These are phyloP conservation scores for Tephrocybe sp. DNA, from an alignment of 768 basidiomycete genomes.

Conservation along the genomic window DNA sequence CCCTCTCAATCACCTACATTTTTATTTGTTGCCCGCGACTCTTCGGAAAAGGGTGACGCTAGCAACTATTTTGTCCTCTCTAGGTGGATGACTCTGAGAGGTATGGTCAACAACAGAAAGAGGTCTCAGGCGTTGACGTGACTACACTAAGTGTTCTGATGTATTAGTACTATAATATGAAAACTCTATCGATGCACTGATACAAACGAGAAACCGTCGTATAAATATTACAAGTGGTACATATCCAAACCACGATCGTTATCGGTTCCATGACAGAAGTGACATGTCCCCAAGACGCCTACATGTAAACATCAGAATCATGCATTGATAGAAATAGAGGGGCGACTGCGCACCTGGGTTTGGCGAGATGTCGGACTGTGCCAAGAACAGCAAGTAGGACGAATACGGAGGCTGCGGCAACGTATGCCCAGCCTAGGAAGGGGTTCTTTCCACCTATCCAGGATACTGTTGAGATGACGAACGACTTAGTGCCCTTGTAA, in stretches of 20 bases:
- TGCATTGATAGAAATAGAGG: not conserved
- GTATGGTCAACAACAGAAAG: no score
- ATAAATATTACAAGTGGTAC: slow-evolving; percentile 17
- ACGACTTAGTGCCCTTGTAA: slow-evolving; percentile 93
- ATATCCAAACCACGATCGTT: slow-evolving; percentile 11
- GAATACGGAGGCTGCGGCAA: slow-evolving; percentile 85
- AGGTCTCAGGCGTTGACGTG: no score
- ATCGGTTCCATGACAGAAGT: slow-evolving; percentile 82
- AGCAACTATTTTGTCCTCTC: no score
- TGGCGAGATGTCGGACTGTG: slow-evolving; percentile 89
- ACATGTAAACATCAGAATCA: not conserved
- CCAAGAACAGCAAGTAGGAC: slow-evolving; percentile 85
- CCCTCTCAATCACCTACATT: no score
- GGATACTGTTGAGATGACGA: slow-evolving; percentile 95
- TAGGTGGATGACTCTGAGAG: no score
- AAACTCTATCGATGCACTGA: not conserved
- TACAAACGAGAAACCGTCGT: slow-evolving; percentile 4
- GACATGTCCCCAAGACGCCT: slow-evolving; percentile 89
- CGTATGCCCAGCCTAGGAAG: slow-evolving; percentile 98
- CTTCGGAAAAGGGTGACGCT: no score
- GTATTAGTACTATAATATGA: slow-evolving; percentile 8
- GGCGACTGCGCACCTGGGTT: slow-evolving; percentile 66
- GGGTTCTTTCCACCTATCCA: slow-evolving; percentile 99
- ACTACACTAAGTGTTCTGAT: slow-evolving; percentile 1
- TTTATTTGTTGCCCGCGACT: no score